Evolutionary conservation across 345 rosid genomes (phyloP), one percentile per base, ranked within the genome.

Genomic region (Aethionema arabicum): DNA sequence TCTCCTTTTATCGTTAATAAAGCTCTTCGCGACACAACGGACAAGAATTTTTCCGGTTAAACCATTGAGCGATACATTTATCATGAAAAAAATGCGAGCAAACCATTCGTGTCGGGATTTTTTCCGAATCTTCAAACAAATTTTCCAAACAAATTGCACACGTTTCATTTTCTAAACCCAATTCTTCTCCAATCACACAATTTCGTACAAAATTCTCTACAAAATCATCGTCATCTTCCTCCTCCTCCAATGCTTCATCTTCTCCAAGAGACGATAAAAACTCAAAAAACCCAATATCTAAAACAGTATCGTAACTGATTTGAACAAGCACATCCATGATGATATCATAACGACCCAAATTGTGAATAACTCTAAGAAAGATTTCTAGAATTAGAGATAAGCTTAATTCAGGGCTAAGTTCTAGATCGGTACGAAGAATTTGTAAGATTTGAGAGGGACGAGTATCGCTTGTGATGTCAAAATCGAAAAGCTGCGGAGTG

Each of bases 41-140:
- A 29, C 40, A 52, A 11, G 39, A 11, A 11, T 51, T 51, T 30
- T 32, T 11, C 16, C 16, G 21, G 27, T 2, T 1, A 51, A 51
- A 38, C 56, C 56, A 51, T 21, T 32, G 21, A 0, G 16, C 12
- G 56, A 51, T 51, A 51, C 56, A 51, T 4, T 5, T 38, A 51
- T 51, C 15, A 2, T 51, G 56, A 21, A 51, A 51, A 32, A 32
- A 21, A 51, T 51, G 68, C 70, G 55, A 51, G 31, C 38, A 51
- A 4, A 38, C 4, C 38, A 51, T 51, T 51, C 21, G 56, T 0
- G 56, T n/a, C 0, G 39, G 38, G 8, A 10, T 11, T 51, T 32
- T 32, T 31, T 11, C 56, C 3, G 9, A n/a, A 32, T 35, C 6
- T 29, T 36, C 16, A 11, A 11, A 5, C 0, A 50, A 15, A 7